These are phyloP conservation scores for Suhomyces terraborum DNA, from an alignment of 1,139 yeast species.

Conservation along the genomic window DNA sequence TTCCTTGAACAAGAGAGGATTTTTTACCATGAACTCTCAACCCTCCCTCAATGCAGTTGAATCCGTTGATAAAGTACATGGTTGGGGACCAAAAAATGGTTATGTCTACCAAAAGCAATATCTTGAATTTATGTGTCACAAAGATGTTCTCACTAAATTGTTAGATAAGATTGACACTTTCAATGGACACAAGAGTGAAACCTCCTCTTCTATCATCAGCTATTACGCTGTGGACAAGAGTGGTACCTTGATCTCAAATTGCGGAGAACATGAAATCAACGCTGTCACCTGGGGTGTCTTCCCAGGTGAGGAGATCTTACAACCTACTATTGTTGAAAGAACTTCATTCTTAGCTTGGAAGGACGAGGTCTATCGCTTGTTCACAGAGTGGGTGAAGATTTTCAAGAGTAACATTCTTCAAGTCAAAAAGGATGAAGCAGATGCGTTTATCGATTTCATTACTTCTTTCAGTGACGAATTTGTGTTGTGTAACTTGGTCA, in stretches of 20 bases:
- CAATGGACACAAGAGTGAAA: slow-evolving; percentile 42
- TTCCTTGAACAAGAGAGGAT: slow-evolving; percentile 62
- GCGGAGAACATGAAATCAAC: slow-evolving; percentile 76
- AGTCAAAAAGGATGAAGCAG: slow-evolving; percentile 33
- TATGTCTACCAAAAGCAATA: slow-evolving; percentile 94
- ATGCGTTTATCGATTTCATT: slow-evolving; percentile 44
- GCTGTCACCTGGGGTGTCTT: slow-evolving; percentile 98
- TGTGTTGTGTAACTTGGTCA: slow-evolving; percentile 84
- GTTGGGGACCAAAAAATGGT: slow-evolving; percentile 97
- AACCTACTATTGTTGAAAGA: slow-evolving; percentile 91
- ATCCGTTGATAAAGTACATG: slow-evolving; percentile 71
- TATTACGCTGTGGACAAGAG: slow-evolving; percentile 74
- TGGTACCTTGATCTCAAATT: slow-evolving; percentile 64
- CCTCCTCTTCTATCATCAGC: slow-evolving; percentile 53
- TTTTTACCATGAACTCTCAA: slow-evolving; percentile 88
- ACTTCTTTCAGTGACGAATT: slow-evolving; percentile 56
- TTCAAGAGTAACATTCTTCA: slow-evolving; percentile 43
- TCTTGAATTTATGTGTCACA: slow-evolving; percentile 80
- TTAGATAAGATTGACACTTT: slow-evolving; percentile 39
- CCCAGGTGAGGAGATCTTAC: slow-evolving; percentile 88
- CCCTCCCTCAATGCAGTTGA: slow-evolving; percentile 85
- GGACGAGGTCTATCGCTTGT: slow-evolving; percentile 86
- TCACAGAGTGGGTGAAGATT: slow-evolving; percentile 76
- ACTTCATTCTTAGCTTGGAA: slow-evolving; percentile 93
- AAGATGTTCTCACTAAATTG: slow-evolving; percentile 45